Base-by-base conservation (phyloP, 1,139 yeast species). In the Cylindricascospora bacillispora region DNA sequence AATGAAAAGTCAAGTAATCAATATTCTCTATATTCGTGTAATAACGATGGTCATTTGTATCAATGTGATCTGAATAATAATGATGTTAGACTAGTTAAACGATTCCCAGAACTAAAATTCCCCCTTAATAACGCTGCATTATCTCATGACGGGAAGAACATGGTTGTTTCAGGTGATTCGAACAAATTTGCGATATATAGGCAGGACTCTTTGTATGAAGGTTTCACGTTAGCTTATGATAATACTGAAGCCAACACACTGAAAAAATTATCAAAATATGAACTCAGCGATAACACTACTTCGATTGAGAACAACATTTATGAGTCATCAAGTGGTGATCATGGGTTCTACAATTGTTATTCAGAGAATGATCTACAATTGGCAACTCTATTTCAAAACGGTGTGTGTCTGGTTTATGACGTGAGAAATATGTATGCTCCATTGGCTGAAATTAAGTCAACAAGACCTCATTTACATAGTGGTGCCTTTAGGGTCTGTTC, bases 361-460 rank as follows among this genome's bases (percentile, higher is more conserved):
- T 75, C 78, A 39, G 67, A 77, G 13, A 72, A 78, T 30, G 93
- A 89, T 13, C 45, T 67, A 35, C 65, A 74, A 42, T 79, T 85
- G 53, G 76, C 93, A 2, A 72, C 82, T 0, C 75, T 86, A 15
- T 83, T 82, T 51, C 94, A 85, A 54, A 85, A 80, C 48, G 95
- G 97, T 5, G 60, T 72, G 20, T 77, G 92, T 38, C 60, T 75
- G 38, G 57, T 85, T 13, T 85, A 75, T 51, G 97, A 85, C 52
- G 53, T 80, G 13, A 60, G 97, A 40, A 76, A 76, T 37, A 48
- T 71, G 32, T 45, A 50, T 2, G 36, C 50, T 1, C 80, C 82
- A 1, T 37, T 78, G 13, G 64, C 65, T 31, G 67, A 65, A 36
- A 62, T 78, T 26, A 58, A 60, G 31, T 73, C 83, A 5, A 74